Evolutionary conservation across 805 yeast species (phyloP), one percentile per base, ranked within the genome.

Genomic region (Candida morakotiae): DNA sequence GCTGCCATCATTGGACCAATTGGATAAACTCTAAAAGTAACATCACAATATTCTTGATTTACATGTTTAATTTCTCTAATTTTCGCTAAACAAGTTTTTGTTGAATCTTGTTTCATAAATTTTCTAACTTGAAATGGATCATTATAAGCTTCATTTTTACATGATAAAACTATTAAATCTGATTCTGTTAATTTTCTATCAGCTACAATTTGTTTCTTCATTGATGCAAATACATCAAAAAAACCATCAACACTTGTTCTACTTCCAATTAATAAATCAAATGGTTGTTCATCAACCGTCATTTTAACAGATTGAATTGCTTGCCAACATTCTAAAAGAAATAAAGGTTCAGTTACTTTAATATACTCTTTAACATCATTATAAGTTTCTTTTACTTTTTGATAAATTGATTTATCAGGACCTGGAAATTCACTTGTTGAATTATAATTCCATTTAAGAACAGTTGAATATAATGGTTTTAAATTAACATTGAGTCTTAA

Each of bases 271-370:
- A 76, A 64, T 2, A 89, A 48, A 21, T 71, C 72, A 54, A 89
- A 82, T 0, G 95, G 88, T 4, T 49, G 60, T 38, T 67, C 71
- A 34, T 73, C 75, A 8, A 73, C 74, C 13, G 84, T 77, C 34
- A 77, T 77, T 44, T 83, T 79, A 0, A 93, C 79, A 4, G 86
- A 71, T 46, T 79, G 82, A 19, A 93, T 75, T 0, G 87, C 83
- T 52, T 89, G 95, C 97, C 98, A 94, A 45, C 95, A 85, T 61
- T 93, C 99, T 28, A 91, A 61, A 54, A 89, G 62, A 30, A 93
- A 63, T 29, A 93, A 67, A 0, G 98, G 98, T 46, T 81, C 85
- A 57, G 87, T 83, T 1, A 75, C 69, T 24, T 67, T 64, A 33
- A 74, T 75, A 52, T 94, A 93, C 2, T 83, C 87, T n/a, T 62